phyloP scores from a whole-genome alignment of 2,329 filamentous ascomycete genomes.

The Aspergillus ibericus region DNA sequence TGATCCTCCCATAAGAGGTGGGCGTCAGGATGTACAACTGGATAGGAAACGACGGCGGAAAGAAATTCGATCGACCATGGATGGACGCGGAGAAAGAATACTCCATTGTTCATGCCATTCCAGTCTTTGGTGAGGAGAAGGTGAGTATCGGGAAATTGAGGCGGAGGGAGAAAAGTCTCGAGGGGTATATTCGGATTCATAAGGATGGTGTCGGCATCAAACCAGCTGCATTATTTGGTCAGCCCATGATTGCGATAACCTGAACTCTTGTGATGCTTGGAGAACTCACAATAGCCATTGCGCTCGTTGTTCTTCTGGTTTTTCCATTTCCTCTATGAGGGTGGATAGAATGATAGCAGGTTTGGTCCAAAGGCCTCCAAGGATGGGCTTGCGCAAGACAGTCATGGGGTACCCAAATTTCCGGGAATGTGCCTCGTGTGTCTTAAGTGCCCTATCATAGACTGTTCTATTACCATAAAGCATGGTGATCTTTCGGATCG shows the following conservation, averaged over 20 bases:
- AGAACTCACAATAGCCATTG: slow-evolving; percentile 37
- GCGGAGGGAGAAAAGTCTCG: slow-evolving; percentile 35
- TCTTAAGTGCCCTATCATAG: slow-evolving; percentile 44
- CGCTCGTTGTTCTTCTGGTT: slow-evolving; percentile 26
- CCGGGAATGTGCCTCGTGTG: slow-evolving; percentile 43
- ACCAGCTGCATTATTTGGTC: slow-evolving; percentile 26
- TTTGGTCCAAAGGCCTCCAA: slow-evolving; percentile 49
- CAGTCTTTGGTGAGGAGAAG: slow-evolving; percentile 33
- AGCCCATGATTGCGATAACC: neutral
- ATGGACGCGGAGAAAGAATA: slow-evolving; percentile 37
- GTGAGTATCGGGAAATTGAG: slow-evolving; percentile 29
- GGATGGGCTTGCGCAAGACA: slow-evolving; percentile 42
- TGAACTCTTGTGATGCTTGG: too few relatives aligned
- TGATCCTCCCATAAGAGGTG: slow-evolving; percentile 23
- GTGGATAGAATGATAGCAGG: slow-evolving; percentile 44
- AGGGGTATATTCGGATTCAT: slow-evolving; percentile 37
- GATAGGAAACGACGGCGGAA: slow-evolving; percentile 28
- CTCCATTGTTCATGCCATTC: slow-evolving; percentile 36
- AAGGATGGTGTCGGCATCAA: slow-evolving; percentile 35
- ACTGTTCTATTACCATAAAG: slow-evolving; percentile 28
- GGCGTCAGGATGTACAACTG: slow-evolving; percentile 21
- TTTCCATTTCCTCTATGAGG: slow-evolving; percentile 31
- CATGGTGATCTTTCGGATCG: slow-evolving; percentile 19
- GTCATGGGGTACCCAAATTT: slow-evolving; percentile 45
- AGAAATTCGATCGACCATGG: slow-evolving; percentile 36